phyloP scores from a whole-genome alignment of 805 yeast genomes.

The Candida ovalis region DNA sequence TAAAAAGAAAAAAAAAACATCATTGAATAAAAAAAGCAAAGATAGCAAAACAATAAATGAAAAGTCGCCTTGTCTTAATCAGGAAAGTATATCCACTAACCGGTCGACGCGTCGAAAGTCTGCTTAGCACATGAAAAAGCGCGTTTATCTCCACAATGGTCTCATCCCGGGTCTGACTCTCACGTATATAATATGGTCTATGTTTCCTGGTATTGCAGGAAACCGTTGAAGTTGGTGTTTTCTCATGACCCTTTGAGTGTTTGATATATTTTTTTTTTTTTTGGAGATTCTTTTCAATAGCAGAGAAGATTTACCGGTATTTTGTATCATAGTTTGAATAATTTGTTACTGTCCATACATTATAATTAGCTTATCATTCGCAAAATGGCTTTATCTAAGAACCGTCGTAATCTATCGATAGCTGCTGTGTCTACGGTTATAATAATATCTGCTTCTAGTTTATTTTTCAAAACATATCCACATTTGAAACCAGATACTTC shows the following conservation, averaged over 20 bases:
- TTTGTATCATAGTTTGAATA: too few relatives aligned
- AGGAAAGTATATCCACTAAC: background rate
- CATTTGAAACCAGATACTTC: conserved; percentile 33
- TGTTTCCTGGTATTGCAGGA: background rate
- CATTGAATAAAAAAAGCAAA: background rate
- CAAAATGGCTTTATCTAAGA: conserved; percentile 3
- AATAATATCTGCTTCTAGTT: conserved; percentile 38
- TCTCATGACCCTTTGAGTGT: too few relatives aligned
- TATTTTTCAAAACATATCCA: conserved; percentile 47
- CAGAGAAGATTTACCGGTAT: background rate
- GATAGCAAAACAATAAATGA: background rate
- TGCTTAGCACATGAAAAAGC: background rate
- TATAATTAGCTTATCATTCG: too few relatives aligned
- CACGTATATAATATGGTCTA: background rate
- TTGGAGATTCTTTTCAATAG: background rate
- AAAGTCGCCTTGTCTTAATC: background rate
- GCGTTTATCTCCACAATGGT: background rate
- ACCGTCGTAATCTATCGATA: conserved; percentile 28
- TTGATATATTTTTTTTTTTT: background rate
- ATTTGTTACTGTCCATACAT: too few relatives aligned
- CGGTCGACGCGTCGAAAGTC: background rate
- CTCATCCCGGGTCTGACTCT: background rate
- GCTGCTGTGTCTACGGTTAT: conserved; percentile 43
- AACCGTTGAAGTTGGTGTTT: too few relatives aligned
- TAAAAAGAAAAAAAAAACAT: background rate